Conservation (phyloP, 1,284 basidiomycete genomes). For the Fistulina hepatica region DNA sequence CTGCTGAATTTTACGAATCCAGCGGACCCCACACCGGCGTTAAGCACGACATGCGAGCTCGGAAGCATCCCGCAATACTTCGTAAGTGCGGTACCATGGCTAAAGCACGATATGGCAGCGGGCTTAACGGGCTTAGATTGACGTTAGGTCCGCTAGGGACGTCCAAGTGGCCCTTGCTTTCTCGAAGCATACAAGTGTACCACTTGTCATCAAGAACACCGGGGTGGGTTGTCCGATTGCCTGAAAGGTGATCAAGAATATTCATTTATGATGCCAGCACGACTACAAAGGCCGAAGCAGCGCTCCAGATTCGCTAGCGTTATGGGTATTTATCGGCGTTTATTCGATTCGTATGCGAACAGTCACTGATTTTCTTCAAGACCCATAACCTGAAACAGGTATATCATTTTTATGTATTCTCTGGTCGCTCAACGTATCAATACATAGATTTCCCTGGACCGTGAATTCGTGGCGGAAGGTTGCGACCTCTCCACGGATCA, state of each 20-base stretch:
- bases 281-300: slow-evolving; percentile 14
- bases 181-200: slow-evolving; percentile 26
- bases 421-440: not conserved
- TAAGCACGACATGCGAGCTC: slow-evolving; percentile 14
- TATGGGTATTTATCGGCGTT: slow-evolving; percentile 7
- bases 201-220: slow-evolving; percentile 39
- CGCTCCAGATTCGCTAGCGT: slow-evolving; percentile 7
- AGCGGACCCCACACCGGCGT: slow-evolving; percentile 17
- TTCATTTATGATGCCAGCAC: slow-evolving; percentile 2
- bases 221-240: slow-evolving; percentile 25
- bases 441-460: slow-evolving; percentile 9
- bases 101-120: not conserved
- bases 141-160: slow-evolving; percentile 29
- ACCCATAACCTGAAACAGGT: slow-evolving; percentile 13
- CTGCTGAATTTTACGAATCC: slow-evolving; percentile 18
- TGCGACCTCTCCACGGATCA: slow-evolving; percentile 8
- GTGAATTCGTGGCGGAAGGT: slow-evolving; percentile 12
- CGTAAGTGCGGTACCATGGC: slow-evolving; percentile 18
- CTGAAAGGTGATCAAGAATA: not conserved
- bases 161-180: slow-evolving; percentile 33
- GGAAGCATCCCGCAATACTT: slow-evolving; percentile 33
- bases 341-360: not conserved
- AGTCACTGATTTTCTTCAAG: slow-evolving; percentile 3
- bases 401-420: not conserved
- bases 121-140: slow-evolving; percentile 31